Percentiles rank a stretch among this genome's conserved stretches.
These are phyloP conservation scores for Chlorociboria aeruginascens DNA, from an alignment of 495 filamentous ascomycete genomes.

Conservation along the genomic window DNA sequence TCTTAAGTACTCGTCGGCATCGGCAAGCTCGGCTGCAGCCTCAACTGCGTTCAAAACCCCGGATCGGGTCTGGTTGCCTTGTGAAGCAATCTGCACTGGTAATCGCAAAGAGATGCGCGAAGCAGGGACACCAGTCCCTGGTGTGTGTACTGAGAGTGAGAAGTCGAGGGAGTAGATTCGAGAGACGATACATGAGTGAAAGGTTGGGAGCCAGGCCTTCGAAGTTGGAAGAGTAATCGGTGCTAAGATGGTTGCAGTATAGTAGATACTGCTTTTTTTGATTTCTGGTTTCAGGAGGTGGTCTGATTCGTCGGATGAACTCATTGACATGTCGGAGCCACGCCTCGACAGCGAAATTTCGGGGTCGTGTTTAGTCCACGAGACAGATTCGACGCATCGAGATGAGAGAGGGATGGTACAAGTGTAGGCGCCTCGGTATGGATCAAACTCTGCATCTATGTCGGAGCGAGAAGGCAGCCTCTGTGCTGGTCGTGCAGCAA, in stretches of 20 bases:
- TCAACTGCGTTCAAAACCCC: constrained; percentile 3
- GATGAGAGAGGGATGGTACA: constrained; percentile 51
- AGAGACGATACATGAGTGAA: constrained; percentile 75
- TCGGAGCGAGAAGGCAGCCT: constrained; percentile 48
- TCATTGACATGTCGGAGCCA: constrained; percentile 30
- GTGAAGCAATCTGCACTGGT: constrained; percentile 63
- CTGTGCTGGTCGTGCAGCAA: constrained; percentile 31
- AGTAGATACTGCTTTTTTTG: constrained; percentile 32
- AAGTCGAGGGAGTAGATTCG: constrained; percentile 70
- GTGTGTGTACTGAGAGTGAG: constrained; percentile 46
- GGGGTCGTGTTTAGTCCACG: constrained; percentile 40
- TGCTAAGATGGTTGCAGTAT: constrained; percentile 57
- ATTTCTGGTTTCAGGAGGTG: not conserved
- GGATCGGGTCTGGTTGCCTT: constrained; percentile 12
- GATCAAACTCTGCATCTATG: constrained; percentile 30
- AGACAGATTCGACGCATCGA: constrained; percentile 47
- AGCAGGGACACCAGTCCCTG: constrained; percentile 38
- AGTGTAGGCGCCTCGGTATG: constrained; percentile 50
- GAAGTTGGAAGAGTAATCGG: constrained; percentile 58
- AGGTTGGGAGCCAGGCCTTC: constrained; percentile 70
- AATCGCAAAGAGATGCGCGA: constrained; percentile 52
- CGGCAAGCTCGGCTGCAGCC: constrained; percentile 17
- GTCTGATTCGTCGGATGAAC: constrained; percentile 13
- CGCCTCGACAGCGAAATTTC: constrained; percentile 27
- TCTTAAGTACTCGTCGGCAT: constrained; percentile 34